These are phyloP conservation scores for Mycena floridula DNA, from an alignment of 768 basidiomycete genomes.

Conservation along the genomic window DNA sequence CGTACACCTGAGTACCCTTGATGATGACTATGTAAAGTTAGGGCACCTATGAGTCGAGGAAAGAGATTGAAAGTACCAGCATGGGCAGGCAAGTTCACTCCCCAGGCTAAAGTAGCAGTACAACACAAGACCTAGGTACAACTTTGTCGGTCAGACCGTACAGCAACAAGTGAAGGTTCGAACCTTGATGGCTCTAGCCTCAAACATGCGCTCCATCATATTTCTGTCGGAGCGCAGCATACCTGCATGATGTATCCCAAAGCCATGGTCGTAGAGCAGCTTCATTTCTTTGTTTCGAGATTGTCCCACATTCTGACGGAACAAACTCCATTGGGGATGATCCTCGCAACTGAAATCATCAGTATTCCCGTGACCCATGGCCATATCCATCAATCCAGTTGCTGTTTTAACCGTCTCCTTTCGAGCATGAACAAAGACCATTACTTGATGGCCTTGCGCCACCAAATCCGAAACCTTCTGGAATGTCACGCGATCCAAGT, in stretches of 20 bases:
- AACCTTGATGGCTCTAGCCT: conserved; percentile 87
- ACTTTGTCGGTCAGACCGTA: not conserved
- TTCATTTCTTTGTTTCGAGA: conserved; percentile 97
- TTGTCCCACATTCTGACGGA: conserved; percentile 69
- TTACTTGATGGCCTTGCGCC: conserved; percentile 91
- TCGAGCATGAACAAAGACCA: conserved; percentile 98
- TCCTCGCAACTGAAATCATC: conserved; percentile 80
- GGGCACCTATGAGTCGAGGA: conserved; percentile 6
- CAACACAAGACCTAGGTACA: conserved; percentile 90
- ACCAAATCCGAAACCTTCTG: conserved; percentile 89
- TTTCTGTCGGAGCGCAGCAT: conserved; percentile 94
- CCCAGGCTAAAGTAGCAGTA: conserved; percentile 98
- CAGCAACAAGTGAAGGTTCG: not conserved
- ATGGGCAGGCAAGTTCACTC: conserved; percentile 97
- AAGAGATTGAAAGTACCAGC: conserved; percentile 51
- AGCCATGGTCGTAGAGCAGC: conserved; percentile 83
- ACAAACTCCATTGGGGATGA: conserved; percentile 72
- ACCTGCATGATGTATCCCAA: conserved; percentile 98
- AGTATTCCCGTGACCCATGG: conserved; percentile 58
- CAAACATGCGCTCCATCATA: conserved; percentile 93
- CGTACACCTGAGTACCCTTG: conserved; percentile 97
- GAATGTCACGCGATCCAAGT: conserved; percentile 83
- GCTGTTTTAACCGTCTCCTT: conserved; percentile 98
- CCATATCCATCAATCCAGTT: conserved; percentile 69
- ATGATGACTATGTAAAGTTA: conserved; percentile 60